phyloP scores from a whole-genome alignment of 2,329 filamentous ascomycete genomes.

The Pseudogymnoascus sp. region DNA sequence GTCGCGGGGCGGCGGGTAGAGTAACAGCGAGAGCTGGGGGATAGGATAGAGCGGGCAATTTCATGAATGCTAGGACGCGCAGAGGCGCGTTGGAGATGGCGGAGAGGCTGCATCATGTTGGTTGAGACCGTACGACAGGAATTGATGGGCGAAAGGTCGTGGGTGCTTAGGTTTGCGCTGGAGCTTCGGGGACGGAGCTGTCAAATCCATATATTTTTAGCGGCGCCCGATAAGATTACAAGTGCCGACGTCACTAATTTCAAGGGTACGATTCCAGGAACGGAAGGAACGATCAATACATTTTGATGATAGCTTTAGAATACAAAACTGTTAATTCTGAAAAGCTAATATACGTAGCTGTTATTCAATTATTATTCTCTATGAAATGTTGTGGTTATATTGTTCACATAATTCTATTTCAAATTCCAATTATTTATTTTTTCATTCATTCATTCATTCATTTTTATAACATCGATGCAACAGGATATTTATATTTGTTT shows the following conservation, averaged over 20 bases:
- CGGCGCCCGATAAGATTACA: neutral
- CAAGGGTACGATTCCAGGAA: neutral
- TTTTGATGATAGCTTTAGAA: neutral
- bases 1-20: neutral
- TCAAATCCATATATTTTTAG: neutral
- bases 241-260: neutral
- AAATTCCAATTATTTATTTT: neutral
- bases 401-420: neutral
- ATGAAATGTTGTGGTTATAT: no score
- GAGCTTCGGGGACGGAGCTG: neutral
- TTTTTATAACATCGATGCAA: neutral
- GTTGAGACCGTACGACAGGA: neutral
- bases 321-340: neutral
- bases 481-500: neutral
- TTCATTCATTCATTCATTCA: neutral
- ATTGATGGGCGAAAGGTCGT: neutral
- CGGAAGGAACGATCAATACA: neutral
- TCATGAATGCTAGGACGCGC: constrained; percentile 1
- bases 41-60: neutral
- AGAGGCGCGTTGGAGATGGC: neutral
- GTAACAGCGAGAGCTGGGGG: neutral
- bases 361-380: neutral
- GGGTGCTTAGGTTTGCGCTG: neutral
- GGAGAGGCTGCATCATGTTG: neutral
- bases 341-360: neutral